Evolutionary conservation across 495 filamentous ascomycete genomes (phyloP).

Genomic region (Penicillium odoratum): DNA sequence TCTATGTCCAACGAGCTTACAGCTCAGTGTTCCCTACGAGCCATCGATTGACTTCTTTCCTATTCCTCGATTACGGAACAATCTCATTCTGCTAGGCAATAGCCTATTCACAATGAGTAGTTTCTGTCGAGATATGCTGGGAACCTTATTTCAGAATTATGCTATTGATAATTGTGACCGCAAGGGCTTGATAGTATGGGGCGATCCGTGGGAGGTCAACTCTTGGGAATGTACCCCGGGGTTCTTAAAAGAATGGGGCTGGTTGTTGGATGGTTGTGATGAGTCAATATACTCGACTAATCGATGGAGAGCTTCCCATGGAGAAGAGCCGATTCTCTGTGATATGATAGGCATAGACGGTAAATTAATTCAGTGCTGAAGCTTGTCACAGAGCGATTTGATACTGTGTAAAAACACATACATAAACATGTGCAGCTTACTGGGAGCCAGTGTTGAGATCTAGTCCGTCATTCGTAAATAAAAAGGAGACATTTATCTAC

Average conservation of each 20-base stretch:
- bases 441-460: too few relatives aligned
- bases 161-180: neutral
- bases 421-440: too few relatives aligned
- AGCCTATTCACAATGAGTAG: constrained; percentile 2
- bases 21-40: constrained; percentile 1
- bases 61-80: constrained; percentile 17
- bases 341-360: too few relatives aligned
- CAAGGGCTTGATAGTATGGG: constrained; percentile 39
- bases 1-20: neutral
- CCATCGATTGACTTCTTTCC: constrained; percentile 19
- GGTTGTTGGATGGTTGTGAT: constrained; percentile 2
- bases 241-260: neutral
- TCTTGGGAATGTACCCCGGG: constrained; percentile 2
- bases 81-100: constrained; percentile 13
- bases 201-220: constrained; percentile 35
- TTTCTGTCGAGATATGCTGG: constrained; percentile 12
- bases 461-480: too few relatives aligned
- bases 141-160: neutral
- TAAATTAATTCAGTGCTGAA: too few relatives aligned
- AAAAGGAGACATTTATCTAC: too few relatives aligned
- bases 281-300: neutral
- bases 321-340: constrained; percentile 1
- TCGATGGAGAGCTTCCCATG: neutral
- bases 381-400: too few relatives aligned
- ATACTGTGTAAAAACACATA: too few relatives aligned